Conservation (phyloP, 805 yeast species). For the Zygosaccharomyces bisporus region DNA sequence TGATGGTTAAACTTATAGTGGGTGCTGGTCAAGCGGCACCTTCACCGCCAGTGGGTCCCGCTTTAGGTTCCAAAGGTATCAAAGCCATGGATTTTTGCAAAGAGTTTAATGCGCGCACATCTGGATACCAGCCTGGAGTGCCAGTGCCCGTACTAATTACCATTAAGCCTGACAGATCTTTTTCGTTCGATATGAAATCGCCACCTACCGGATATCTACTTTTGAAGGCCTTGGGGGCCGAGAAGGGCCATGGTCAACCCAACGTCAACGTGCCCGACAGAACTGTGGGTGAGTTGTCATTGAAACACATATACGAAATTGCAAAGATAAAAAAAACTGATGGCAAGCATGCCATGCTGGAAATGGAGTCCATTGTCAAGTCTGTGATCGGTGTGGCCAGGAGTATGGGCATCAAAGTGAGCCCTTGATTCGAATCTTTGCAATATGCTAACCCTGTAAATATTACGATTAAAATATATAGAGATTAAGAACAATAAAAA, state of each 20-base stretch:
- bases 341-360: slow-evolving; percentile 65
- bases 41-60: slow-evolving; percentile 99
- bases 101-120: slow-evolving; percentile 96
- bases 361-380: slow-evolving; percentile 73
- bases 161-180: slow-evolving; percentile 89
- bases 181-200: slow-evolving; percentile 78
- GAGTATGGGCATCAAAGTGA: slow-evolving; percentile 81
- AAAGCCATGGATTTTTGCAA: slow-evolving; percentile 98
- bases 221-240: slow-evolving; percentile 64
- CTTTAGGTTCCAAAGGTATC: slow-evolving; percentile 96
- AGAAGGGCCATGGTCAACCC: slow-evolving; percentile 72
- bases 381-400: slow-evolving; percentile 85
- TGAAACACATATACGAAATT: slow-evolving; percentile 91
- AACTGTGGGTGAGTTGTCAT: slow-evolving; percentile 60
- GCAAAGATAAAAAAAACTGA: slow-evolving; percentile 92
- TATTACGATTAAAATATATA: background rate
- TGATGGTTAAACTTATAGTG: slow-evolving; percentile 81
- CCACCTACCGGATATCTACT: slow-evolving; percentile 90
- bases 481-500: too few species aligned
- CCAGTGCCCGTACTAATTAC: slow-evolving; percentile 86
- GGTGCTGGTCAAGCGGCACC: slow-evolving; percentile 99
- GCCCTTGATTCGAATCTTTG: slow-evolving; percentile 41
- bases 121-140: slow-evolving; percentile 75
- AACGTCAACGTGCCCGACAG: slow-evolving; percentile 22
- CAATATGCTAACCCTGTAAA: slow-evolving; percentile 1